A percentile compares a stretch with the other conserved stretches of the same genome.
These are phyloP conservation scores for Candida succiphila DNA, from an alignment of 805 yeast species.

Conservation along the genomic window DNA sequence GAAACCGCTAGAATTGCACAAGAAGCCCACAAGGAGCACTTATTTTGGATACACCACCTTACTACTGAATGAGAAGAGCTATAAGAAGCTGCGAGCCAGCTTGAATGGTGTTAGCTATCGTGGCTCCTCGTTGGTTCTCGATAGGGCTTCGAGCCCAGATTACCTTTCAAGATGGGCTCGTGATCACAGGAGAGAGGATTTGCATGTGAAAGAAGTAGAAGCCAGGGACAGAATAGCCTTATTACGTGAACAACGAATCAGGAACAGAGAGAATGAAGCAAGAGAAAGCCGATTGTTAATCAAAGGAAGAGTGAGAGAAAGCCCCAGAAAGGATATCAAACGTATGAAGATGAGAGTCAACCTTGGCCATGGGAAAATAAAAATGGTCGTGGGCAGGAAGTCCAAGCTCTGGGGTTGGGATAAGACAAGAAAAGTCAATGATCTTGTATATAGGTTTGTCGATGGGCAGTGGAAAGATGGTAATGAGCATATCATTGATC, in stretches of 20 bases:
- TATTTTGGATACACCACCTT: conserved; percentile 63
- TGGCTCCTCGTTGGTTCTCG: conserved; percentile 57
- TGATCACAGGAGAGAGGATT: conserved; percentile 33
- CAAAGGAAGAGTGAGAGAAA: conserved; percentile 52
- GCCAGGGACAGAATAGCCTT: conserved; percentile 24
- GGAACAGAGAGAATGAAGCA: conserved; percentile 27
- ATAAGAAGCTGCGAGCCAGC: conserved; percentile 39
- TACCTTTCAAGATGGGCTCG: conserved; percentile 36
- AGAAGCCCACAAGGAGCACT: conserved; percentile 43
- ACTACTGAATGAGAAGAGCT: conserved; percentile 34
- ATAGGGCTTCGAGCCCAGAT: conserved; percentile 51
- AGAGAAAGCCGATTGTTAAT: conserved; percentile 9
- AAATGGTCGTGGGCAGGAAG: conserved; percentile 51
- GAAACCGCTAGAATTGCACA: conserved; percentile 37
- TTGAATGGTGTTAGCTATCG: conserved; percentile 68
- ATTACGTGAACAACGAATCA: conserved; percentile 29
- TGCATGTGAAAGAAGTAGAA: conserved; percentile 16
- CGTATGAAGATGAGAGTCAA: conserved; percentile 57
- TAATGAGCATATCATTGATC: conserved; percentile 69
- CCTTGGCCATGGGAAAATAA: conserved; percentile 46
- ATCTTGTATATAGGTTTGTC: conserved; percentile 51
- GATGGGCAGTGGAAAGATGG: conserved; percentile 76
- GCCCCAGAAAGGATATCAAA: conserved; percentile 41
- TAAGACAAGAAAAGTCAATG: conserved; percentile 50
- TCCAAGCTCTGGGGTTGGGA: conserved; percentile 89